phyloP scores from a whole-genome alignment of 2,329 filamentous ascomycete species.

The Diplodia sapinea region DNA sequence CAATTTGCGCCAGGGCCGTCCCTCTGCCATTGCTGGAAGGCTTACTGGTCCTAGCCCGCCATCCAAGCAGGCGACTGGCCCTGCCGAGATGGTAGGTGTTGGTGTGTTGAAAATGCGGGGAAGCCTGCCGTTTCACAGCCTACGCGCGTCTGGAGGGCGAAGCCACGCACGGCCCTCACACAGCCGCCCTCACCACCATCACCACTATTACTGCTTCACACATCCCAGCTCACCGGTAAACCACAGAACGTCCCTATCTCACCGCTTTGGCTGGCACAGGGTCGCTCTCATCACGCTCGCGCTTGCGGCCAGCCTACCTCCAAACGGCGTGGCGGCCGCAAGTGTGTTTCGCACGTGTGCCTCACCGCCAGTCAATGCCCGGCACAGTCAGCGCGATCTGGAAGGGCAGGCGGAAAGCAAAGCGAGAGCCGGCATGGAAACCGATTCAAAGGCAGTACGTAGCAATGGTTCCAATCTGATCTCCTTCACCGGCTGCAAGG shows the following conservation, averaged over 20 bases:
- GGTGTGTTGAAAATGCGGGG: constrained; percentile 21
- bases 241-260: neutral
- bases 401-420: neutral
- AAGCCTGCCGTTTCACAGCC: constrained; percentile 26
- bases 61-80: constrained; percentile 3
- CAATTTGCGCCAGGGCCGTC: constrained; percentile 23
- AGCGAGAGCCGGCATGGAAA: neutral
- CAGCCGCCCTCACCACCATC: neutral
- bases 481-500: neutral
- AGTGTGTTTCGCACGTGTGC: neutral
- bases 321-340: neutral
- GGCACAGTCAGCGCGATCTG: neutral
- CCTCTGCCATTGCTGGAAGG: constrained; percentile 12
- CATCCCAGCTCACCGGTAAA: constrained; percentile 19
- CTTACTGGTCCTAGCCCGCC: constrained; percentile 10
- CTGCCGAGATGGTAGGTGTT: constrained; percentile 5
- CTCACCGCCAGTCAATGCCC: constrained; percentile 7
- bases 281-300: neutral
- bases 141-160: constrained; percentile 5
- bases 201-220: neutral
- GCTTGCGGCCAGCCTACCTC: neutral
- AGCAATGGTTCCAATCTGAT: neutral
- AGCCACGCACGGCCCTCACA: neutral
- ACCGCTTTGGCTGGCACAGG: neutral
- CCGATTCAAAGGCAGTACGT: neutral